Base-by-base conservation (phyloP, 805 yeast species). In the Wickerhamiella alocasiicola region DNA sequence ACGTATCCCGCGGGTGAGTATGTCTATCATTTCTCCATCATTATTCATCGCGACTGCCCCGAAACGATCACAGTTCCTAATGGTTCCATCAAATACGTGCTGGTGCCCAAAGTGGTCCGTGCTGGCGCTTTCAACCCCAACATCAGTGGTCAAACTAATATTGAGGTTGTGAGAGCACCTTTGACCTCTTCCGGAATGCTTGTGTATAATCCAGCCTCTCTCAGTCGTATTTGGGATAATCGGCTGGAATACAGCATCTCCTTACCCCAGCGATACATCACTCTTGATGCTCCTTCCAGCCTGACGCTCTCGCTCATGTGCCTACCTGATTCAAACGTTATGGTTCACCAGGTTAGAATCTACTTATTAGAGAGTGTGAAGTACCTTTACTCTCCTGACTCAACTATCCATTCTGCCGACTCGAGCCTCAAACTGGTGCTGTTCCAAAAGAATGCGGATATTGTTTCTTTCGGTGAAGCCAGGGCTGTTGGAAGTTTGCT, bases 151-250 rank as follows among this genome's bases (percentile, higher is more conserved):
- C 66, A 70, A 44, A 52, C 70, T 18, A 78, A 79, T 2, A 64
- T 84, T 2, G 68, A 65, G 2, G 65, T 84, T 6, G 70, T 83
- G 2, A 64, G 94, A 50, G 70, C 82, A 0, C 88, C 84, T 9
- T 65, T 78, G 2, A 81, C 78, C 41, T 72, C 69, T 19, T 76
- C 81, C 26, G 70, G 76, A n/a, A 91, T 80, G 52, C 93, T 82
- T 23, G 33, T 28, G 54, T 75, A 77, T 49, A 93, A 83, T 53
- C 93, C 94, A 0, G 81, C 84, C 39, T 75, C 79, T 2, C 77
- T 84, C 15, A 67, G 78, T 19, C 70, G 87, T 46, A 83, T 81
- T 45, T 84, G 95, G 95, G 94, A 84, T 55, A 79, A 78, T 54
- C 78, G 78, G 52, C 56, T 84, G 18, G 72, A 74, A 45, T 84